Base-by-base conservation (phyloP, 2,329 filamentous ascomycete species). In the Colletotrichum filicis region DNA sequence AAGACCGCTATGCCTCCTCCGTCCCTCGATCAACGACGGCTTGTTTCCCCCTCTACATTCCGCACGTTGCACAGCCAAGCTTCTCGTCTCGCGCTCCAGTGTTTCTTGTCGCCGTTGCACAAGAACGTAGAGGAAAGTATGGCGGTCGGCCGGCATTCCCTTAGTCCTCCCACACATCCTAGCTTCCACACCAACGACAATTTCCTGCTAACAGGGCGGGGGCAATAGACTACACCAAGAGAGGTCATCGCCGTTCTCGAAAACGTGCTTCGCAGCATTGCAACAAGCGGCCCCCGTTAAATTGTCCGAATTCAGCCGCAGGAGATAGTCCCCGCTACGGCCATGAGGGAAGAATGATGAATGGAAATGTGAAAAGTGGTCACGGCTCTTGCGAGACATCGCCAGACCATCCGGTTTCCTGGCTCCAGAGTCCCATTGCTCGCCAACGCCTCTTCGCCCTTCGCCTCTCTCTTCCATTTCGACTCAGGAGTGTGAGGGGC, bases 71-170 rank as follows among this genome's bases (percentile, higher is more conserved):
- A n/a, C 24, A n/a, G 32, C 63, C 12, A 26, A 24, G 26, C n/a
- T 19, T 61, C 24, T 56, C 19, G 16, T 22, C 32, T 46, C 22
- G 19, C 52, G 32, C 26, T 28, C 22, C n/a, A 57, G 26, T 28
- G 22, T 19, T 42, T 30, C 37, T 30, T 19, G 52, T 35, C 35
- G 35, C 30, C n/a, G 19, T 35, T 24, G 28, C 56, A 35, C 37
- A 67, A 67, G 57, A 64, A 67, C 57, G 68, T 9, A 28, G 68
- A 61, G 56, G 56, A 61, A 57, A 66, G 63, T 61, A 37, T 56
- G 3, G 63, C 30, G 57, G 26, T 7, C 46, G 55, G 30, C 28
- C 32, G 46, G 32, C 32, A 66, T 61, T 71, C 68, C 9, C 30
- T 58, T 32, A 12, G 30, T 32, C 19, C 8, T n/a, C 49, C 22